Evolutionary conservation across 257 asterid genomes (phyloP).

Genomic region (Gentiana straminea): DNA sequence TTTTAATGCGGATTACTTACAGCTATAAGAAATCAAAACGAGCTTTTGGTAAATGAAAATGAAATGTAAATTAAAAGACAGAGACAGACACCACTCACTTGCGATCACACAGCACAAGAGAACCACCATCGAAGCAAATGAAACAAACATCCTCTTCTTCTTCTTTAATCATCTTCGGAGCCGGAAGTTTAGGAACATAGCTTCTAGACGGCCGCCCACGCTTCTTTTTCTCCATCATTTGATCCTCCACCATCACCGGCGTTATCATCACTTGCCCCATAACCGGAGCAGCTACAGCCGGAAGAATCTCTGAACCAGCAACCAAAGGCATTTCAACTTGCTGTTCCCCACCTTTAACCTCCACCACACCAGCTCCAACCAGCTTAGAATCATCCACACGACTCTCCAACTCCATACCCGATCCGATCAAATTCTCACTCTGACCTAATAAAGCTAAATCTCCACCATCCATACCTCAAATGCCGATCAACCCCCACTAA

Average conservation of each 20-base stretch:
- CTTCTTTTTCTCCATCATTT: constrained; percentile 34
- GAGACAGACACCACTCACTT: background rate
- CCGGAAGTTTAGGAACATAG: constrained; percentile 33
- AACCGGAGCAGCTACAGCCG: constrained; percentile 10
- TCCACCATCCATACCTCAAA: constrained; percentile 9
- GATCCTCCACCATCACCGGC: constrained; percentile 4
- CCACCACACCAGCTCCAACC: constrained; percentile 9
- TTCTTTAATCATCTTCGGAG: constrained; percentile 21
- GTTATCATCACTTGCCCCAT: background rate
- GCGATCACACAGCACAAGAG: constrained; percentile 90
- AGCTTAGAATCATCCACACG: no score
- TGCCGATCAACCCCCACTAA: background rate
- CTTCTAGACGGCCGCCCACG: constrained; percentile 68
- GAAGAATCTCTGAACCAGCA: no score
- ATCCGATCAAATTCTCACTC: constrained; percentile 18
- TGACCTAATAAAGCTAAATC: constrained; percentile 12
- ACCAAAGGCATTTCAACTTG: background rate
- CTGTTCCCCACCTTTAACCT: constrained; percentile 6
- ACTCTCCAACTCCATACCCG: constrained; percentile 7
- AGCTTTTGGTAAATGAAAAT: background rate
- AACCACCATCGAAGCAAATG: constrained; percentile 94
- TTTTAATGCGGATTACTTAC: no score
- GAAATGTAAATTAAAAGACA: no score
- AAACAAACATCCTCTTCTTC: constrained; percentile 95
- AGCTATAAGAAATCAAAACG: background rate